Evolutionary conservation across 2,329 filamentous ascomycete species (phyloP).

Genomic region (Alternaria arborescens): DNA sequence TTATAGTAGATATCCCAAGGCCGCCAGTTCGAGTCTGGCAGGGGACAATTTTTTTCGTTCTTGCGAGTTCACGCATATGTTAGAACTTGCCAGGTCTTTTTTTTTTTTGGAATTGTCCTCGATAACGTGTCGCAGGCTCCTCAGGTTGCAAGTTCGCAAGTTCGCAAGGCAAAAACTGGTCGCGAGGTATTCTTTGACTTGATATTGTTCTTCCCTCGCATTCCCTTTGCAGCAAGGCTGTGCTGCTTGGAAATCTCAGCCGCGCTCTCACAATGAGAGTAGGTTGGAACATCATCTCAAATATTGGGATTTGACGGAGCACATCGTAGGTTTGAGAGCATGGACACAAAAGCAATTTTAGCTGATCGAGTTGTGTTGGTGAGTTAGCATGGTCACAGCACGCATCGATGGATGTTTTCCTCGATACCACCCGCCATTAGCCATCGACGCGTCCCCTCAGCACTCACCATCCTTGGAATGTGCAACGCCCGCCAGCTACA

Average conservation of each 20-base stretch:
- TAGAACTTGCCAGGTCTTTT: not conserved
- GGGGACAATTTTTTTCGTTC: slow-evolving; percentile 22
- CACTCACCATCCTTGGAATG: not conserved
- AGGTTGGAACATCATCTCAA: not conserved
- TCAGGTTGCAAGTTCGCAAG: no score
- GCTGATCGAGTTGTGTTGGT: not conserved
- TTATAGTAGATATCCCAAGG: slow-evolving; percentile 37
- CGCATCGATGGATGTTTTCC: not conserved
- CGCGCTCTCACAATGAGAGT: not conserved
- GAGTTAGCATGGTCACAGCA: not conserved
- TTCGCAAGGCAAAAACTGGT: no score
- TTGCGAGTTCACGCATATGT: rapidly evolving
- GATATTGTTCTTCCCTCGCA: not conserved
- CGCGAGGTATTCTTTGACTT: no score
- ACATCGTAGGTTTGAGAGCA: not conserved
- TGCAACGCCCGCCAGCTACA: not conserved
- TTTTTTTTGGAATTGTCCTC: not conserved
- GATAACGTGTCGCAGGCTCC: no score
- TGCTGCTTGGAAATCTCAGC: not conserved
- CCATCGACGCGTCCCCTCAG: not conserved
- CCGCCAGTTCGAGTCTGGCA: slow-evolving; percentile 42
- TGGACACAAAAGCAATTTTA: not conserved
- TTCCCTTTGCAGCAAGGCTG: not conserved
- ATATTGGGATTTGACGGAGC: not conserved
- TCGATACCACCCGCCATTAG: not conserved